Base-by-base conservation (phyloP, 169 alveolate species). In the Cryptosporidium parvum region DNA sequence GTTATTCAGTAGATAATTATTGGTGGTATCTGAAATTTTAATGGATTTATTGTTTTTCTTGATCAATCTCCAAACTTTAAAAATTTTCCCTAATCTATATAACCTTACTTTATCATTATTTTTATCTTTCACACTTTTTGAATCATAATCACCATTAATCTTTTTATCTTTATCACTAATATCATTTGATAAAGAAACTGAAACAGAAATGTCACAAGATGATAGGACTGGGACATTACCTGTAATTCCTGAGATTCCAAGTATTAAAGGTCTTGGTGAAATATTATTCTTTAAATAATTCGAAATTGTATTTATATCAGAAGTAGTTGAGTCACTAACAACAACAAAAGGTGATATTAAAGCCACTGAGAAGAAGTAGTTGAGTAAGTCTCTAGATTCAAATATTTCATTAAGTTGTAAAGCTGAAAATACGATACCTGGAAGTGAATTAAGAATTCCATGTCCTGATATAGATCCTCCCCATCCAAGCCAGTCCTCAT, bases 201-300 rank as follows among this genome's bases (percentile, higher is more conserved):
- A 62, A 23, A 80, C 16, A 16, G 89, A 80, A 33, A 80, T 51
- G 33, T 80, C 89, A 44, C 89, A 80, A 26, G 80, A 42, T 37
- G 80, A 59, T 21, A 80, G 16, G 21, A 67, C 37, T 8, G 89
- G 75, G 23, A 80, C 62, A 31, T 80, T 80, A 4, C 89, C 89
- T 26, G 89, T 80, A 65, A 61, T 62, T 7, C 89, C 89, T 1
- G 89, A 80, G n/a, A 80, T 80, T 16, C 89, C 89, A 26, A 80
- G 59, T 26, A 80, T 61, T 29, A 80, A 51, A 12, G 89, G 89
- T 29, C 75, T 59, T 1, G 89, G 89, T 29, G 65, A 39, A 31
- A 80, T 80, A n/a, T 80, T 80, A 33, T 23, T 62, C 69, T 70
- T 80, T 6, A 80, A 53, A 31, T 62, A 65, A 48, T 59, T 67